Base-by-base conservation (phyloP, 768 basidiomycete genomes). In the Leccinellum luteum region DNA sequence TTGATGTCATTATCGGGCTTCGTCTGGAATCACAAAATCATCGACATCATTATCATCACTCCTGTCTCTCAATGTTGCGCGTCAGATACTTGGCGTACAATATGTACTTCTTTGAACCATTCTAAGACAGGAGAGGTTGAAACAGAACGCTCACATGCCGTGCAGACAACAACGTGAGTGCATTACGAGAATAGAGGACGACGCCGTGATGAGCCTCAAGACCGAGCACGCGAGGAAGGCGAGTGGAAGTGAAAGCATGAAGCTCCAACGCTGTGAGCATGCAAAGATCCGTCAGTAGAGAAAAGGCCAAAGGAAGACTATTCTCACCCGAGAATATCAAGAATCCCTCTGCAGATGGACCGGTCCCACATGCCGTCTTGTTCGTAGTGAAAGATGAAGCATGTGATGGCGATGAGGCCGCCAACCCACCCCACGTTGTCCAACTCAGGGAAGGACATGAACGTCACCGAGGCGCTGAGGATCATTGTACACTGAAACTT, bases 381-480 rank as follows among this genome's bases (percentile, higher is more conserved):
- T 90, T n/a, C 89, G 74, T 82, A 83, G 51, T 82, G 77, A 71
- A 90, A 84, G 47, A 92, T 77, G 32, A 88, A 34, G 32, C 32
- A 34, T 14, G 12, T 34, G 52, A 87, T 81, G 31, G 88, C 84
- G 17, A 89, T 75, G 63, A 92, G 79, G 32, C 83, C 85, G 23
- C 85, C 81, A 49, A 85, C 76, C 56, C 89, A 81, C 55, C 85
- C 74, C 59, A 85, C 60, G 58, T 75, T 80, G 69, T 87, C 85
- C 70, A 92, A 63, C 41, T 85, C 87, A 64, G 90, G 89, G 52
- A 92, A 79, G 51, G 87, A 82, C 67, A n/a, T n/a, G n/a, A 92
- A 85, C 28, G 89, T 90, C 56, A 90, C 86, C 35, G 90, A 89
- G 30, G 89, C 86, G 63, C 90, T 91, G 58, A 92, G 76, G 23